Conservation (phyloP, 345 rosid genomes). For the Raphanus sativus region DNA sequence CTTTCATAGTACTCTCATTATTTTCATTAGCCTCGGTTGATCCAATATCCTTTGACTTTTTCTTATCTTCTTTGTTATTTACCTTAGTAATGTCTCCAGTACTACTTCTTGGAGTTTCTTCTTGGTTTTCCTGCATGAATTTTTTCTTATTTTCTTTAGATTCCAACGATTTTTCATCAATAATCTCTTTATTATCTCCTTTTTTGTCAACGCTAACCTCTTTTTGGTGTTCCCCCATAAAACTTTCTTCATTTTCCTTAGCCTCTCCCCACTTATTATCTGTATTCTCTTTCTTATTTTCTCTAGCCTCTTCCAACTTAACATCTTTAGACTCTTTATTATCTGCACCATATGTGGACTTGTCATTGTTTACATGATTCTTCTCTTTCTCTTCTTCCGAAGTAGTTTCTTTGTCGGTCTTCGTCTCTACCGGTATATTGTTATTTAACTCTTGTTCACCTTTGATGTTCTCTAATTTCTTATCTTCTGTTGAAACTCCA, state of each 20-base stretch:
- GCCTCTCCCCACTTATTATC: neutral
- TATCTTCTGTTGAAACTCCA: neutral
- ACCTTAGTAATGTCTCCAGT: neutral
- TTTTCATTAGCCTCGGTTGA: neutral
- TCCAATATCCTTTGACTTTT: neutral
- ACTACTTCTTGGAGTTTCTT: neutral
- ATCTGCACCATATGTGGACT: neutral
- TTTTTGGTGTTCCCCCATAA: neutral
- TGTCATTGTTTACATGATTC: neutral
- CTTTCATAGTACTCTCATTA: neutral
- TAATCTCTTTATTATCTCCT: neutral
- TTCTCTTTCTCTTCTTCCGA: neutral
- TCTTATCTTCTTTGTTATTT: neutral
- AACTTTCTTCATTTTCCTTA: neutral
- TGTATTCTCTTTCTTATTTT: neutral
- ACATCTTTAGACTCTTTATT: constrained; percentile 2
- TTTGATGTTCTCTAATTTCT: neutral
- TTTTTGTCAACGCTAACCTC: neutral
- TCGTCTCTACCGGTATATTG: neutral
- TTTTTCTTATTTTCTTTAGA: neutral
- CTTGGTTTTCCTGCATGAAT: neutral
- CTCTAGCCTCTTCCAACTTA: neutral
- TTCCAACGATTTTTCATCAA: neutral
- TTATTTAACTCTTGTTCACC: neutral
- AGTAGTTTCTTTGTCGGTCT: neutral